Evolutionary conservation across 129 eudicot species (phyloP).

Genomic region (Saposhnikovia divaricata): DNA sequence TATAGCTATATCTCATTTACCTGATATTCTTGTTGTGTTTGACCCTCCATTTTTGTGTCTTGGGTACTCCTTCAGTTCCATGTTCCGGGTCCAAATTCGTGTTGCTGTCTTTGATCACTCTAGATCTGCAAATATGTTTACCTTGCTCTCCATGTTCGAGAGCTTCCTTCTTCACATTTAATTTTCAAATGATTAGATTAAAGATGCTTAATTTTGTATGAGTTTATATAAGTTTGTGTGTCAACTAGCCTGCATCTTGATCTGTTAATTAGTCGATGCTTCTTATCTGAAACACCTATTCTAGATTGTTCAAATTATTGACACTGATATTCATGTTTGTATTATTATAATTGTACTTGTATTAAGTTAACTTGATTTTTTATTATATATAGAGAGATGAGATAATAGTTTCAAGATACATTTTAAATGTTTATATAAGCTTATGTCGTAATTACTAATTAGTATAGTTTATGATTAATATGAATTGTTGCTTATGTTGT

Average conservation of each 20-base stretch:
- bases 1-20: background rate
- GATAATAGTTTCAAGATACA: background rate
- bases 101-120: background rate
- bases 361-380: background rate
- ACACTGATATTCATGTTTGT: too few relatives aligned
- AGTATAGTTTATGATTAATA: background rate
- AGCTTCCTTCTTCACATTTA: background rate
- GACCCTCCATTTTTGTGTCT: background rate
- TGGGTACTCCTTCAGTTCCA: background rate
- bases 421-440: too few relatives aligned
- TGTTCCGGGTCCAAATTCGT: background rate
- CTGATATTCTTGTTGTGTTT: too few relatives aligned
- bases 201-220: background rate
- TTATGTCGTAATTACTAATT: too few relatives aligned
- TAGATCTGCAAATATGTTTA: background rate
- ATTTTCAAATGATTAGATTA: too few relatives aligned
- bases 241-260: background rate
- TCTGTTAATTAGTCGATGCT: background rate
- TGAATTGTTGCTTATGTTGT: too few relatives aligned
- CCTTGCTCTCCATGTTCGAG: background rate
- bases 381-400: background rate
- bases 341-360: too few relatives aligned
- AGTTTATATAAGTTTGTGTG: background rate
- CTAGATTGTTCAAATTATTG: background rate
- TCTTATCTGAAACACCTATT: background rate